Evolutionary conservation across 2,329 filamentous ascomycete species (phyloP).

Genomic region (Conoideocrella luteorostrata): DNA sequence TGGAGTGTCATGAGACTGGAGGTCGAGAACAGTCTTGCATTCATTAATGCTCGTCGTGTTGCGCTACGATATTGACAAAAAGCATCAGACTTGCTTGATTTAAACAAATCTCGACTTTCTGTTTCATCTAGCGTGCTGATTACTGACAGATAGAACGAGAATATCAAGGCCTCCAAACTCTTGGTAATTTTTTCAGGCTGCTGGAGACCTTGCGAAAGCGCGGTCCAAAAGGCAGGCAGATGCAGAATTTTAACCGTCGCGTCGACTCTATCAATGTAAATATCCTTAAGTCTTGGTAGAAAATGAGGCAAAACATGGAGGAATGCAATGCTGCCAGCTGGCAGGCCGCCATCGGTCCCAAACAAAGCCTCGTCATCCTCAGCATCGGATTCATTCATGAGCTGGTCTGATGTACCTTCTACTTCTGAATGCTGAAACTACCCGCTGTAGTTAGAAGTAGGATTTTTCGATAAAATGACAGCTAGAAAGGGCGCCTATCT

Average conservation of each 20-base stretch:
- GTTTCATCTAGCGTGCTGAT: slow-evolving; percentile 22
- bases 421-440: slow-evolving; percentile 4
- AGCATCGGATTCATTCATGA: not conserved
- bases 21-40: slow-evolving; percentile 31
- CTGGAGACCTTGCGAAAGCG: slow-evolving; percentile 1
- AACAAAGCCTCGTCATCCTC: not conserved
- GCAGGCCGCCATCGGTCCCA: not conserved
- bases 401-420: not conserved
- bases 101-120: slow-evolving; percentile 22
- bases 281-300: slow-evolving; percentile 7
- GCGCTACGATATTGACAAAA: slow-evolving; percentile 20
- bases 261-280: slow-evolving; percentile 30
- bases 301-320: not conserved
- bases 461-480: not conserved
- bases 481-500: too few species aligned
- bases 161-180: slow-evolving; percentile 29
- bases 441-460: not conserved
- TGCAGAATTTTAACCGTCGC: slow-evolving; percentile 33
- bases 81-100: slow-evolving; percentile 22
- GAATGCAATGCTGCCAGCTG: not conserved
- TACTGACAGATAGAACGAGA: slow-evolving; percentile 31
- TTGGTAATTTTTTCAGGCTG: slow-evolving; percentile 24
- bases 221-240: slow-evolving; percentile 23
- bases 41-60: slow-evolving; percentile 26
- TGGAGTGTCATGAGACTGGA: slow-evolving; percentile 28